Evolutionary conservation across 1,139 yeast species (phyloP).

Genomic region (Blastobotrys aristatus): DNA sequence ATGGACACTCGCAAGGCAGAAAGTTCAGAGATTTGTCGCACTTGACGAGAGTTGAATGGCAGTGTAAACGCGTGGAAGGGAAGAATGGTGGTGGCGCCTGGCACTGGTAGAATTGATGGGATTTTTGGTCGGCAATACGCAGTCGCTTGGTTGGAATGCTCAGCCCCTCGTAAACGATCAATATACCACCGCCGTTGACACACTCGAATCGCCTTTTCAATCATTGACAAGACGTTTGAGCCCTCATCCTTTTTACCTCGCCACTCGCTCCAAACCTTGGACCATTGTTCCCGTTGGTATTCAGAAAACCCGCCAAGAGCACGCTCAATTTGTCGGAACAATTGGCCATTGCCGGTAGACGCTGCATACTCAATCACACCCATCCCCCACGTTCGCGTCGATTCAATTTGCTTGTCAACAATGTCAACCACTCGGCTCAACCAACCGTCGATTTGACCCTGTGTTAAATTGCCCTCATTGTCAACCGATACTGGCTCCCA

Average conservation of each 20-base stretch:
- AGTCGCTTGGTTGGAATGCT: slow-evolving; percentile 7
- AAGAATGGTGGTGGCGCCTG: slow-evolving; percentile 31
- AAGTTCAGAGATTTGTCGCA: slow-evolving; percentile 29
- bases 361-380: slow-evolving; percentile 24
- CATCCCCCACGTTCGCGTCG: slow-evolving; percentile 30
- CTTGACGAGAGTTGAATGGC: slow-evolving; percentile 28
- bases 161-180: slow-evolving; percentile 22
- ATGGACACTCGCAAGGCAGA: slow-evolving; percentile 32
- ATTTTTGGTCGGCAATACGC: slow-evolving; percentile 27
- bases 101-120: slow-evolving; percentile 30
- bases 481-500: slow-evolving; percentile 32
- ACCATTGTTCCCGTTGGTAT: slow-evolving; percentile 20
- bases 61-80: slow-evolving; percentile 37
- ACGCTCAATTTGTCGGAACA: slow-evolving; percentile 19
- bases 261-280: slow-evolving; percentile 21
- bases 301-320: slow-evolving; percentile 24
- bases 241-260: slow-evolving; percentile 28
- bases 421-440: slow-evolving; percentile 25
- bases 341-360: slow-evolving; percentile 15
- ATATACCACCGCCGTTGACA: slow-evolving; percentile 32
- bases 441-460: slow-evolving; percentile 29
- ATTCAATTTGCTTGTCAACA: slow-evolving; percentile 27
- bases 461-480: slow-evolving; percentile 23
- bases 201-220: slow-evolving; percentile 27
- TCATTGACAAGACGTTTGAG: slow-evolving; percentile 25